These are phyloP conservation scores for Globisporangium cystogenes DNA, from an alignment of 352 stramenopile species.

Conservation along the genomic window DNA sequence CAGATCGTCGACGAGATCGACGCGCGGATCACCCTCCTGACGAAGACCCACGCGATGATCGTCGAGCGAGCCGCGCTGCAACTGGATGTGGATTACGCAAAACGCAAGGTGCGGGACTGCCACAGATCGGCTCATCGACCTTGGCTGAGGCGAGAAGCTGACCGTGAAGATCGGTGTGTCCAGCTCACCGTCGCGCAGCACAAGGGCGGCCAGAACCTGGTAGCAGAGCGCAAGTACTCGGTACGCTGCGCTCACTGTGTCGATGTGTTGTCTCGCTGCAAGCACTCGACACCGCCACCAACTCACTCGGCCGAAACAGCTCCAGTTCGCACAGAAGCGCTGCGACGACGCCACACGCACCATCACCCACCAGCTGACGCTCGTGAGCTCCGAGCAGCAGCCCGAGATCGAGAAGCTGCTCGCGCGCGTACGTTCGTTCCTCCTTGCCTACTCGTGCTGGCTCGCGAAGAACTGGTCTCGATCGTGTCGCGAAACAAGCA, in stretches of 20 bases:
- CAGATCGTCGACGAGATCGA: constrained; percentile 35
- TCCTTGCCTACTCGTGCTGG: too few species aligned
- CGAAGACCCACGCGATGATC: constrained; percentile 33
- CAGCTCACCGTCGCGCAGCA: constrained; percentile 50
- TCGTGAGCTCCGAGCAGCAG: constrained; percentile 19
- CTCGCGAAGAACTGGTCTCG: too few species aligned
- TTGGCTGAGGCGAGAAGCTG: too few species aligned
- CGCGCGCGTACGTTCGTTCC: constrained; percentile 13
- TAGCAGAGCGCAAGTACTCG: constrained; percentile 48
- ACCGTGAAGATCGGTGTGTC: neutral
- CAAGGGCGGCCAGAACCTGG: constrained; percentile 48
- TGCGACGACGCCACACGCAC: constrained; percentile 5
- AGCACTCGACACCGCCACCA: neutral
- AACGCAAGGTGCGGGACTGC: constrained; percentile 34
- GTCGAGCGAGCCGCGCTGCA: constrained; percentile 41
- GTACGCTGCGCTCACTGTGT: constrained; percentile 16
- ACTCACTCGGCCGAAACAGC: neutral
- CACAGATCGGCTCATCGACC: too few species aligned
- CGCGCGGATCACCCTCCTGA: constrained; percentile 26
- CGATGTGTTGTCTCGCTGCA: neutral
- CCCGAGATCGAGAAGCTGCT: constrained; percentile 19
- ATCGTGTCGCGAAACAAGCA: too few species aligned
- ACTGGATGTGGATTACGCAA: constrained; percentile 67
- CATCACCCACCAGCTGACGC: constrained; percentile 19
- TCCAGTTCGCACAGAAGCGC: constrained; percentile 7